These are phyloP conservation scores for Penicillium herquei DNA, from an alignment of 495 filamentous ascomycete species.

Conservation along the genomic window DNA sequence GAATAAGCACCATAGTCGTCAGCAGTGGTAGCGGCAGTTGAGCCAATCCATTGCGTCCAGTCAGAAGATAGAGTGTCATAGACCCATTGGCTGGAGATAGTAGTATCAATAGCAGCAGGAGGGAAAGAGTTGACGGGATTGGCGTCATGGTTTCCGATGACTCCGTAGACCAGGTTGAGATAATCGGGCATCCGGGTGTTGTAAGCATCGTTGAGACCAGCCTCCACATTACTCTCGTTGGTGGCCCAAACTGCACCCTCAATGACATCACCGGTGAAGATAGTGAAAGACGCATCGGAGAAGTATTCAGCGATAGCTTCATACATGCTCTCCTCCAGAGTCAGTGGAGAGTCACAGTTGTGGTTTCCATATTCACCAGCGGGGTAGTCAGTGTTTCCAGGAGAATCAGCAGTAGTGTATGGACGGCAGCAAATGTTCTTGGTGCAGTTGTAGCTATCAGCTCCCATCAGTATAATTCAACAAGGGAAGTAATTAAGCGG, in stretches of 20 bases:
- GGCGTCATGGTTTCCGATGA: slow-evolving; percentile 55
- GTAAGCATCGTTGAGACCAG: slow-evolving; percentile 45
- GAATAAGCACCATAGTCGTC: slow-evolving; percentile 52
- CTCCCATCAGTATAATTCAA: neutral
- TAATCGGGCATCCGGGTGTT: slow-evolving; percentile 21
- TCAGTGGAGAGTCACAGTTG: slow-evolving; percentile 48
- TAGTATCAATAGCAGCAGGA: slow-evolving; percentile 31
- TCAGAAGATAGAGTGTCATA: slow-evolving; percentile 47
- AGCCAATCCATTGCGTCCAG: slow-evolving; percentile 50
- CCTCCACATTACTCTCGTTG: slow-evolving; percentile 37
- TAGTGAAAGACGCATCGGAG: slow-evolving; percentile 21
- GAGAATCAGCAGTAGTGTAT: slow-evolving; percentile 43
- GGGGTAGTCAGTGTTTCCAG: slow-evolving; percentile 40
- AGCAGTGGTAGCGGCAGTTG: slow-evolving; percentile 29
- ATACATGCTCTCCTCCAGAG: slow-evolving; percentile 54
- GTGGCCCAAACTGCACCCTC: slow-evolving; percentile 28
- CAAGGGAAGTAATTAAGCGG: neutral
- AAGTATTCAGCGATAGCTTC: slow-evolving; percentile 35
- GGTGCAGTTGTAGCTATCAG: slow-evolving; percentile 40
- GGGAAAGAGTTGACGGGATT: slow-evolving; percentile 53
- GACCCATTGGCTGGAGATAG: slow-evolving; percentile 45
- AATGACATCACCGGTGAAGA: slow-evolving; percentile 29
- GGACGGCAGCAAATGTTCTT: slow-evolving; percentile 57
- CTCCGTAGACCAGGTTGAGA: slow-evolving; percentile 45
- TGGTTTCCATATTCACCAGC: slow-evolving; percentile 48